Base-by-base conservation (phyloP, 2,329 filamentous ascomycete genomes). In the Pseudovirgaria hyperparasitica region DNA sequence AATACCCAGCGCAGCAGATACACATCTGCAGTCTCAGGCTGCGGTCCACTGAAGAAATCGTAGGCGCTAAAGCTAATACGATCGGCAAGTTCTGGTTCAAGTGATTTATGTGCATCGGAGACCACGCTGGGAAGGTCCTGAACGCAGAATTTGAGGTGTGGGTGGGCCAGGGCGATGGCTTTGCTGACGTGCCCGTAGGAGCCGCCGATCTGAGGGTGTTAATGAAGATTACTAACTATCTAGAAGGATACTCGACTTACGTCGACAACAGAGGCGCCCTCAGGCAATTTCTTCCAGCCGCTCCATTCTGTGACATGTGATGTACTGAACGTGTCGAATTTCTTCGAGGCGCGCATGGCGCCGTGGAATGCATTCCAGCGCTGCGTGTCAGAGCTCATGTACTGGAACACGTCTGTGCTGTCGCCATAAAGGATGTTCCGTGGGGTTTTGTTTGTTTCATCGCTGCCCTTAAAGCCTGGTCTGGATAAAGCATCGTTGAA, bases 1-100 rank as follows among this genome's bases (percentile, higher is more conserved):
- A 51, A 41, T 27, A 51, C 45, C 28, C 45, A 45, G 6, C 50
- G 48, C 23, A 54, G 39, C 15, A 48, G 28, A 22, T 35, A 35
- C 17, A 40, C 37, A 24, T 38, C 37, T 10, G 45, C 45, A 26
- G 38, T 33, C 12, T 32, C 31, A 16, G 43, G 33, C 2, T 43
- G 41, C 24, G 48, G 41, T 9, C 32, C 28, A 7, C 35, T 25
- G 34, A 45, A 45, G 36, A 48, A 46, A 15, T 45, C 35, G 23
- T 45, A 37, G 7, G 35, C 37, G 22, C 34, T 29, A 25, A 41
- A 41, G 9, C 28, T 12, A 23, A 41, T 28, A 9, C 36, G 27
- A 11, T 32, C 36, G 3, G 19, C 17, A 4, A 41, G 23, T 12
- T 41, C 36, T 4, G 27, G 11, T 2, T 35, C 36, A 5, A 39